Base-by-base conservation (phyloP, 768 basidiomycete genomes). In the Boletus insuetus region DNA sequence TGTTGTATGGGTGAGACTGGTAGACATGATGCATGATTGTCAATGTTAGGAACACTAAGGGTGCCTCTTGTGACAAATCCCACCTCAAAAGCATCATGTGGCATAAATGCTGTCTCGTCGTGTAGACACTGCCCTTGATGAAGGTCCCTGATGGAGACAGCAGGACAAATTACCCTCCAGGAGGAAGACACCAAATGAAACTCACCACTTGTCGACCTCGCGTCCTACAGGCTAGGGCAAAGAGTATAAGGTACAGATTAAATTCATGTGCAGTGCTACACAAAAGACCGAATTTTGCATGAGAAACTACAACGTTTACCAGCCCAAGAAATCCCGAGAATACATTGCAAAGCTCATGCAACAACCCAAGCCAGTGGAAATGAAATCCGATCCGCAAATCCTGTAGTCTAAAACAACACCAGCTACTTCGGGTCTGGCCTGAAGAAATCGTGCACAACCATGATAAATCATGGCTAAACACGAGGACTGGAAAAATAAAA, bases 391-490 rank as follows among this genome's bases (percentile, higher is more conserved):
- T 32, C 45, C 37, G 24, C 9, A 19, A 53, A 53, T 22, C 37
- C 47, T 49, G 2, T 46, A 56, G 29, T 9, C 17, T 46, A 39
- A 46, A 55, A 56, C 53, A 59, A 49, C 51, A 43, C 35, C 42
- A 46, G 38, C 44, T 19, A 35, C 51, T 63, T 49, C 51, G 57
- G 57, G 32, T 44, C 61, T 49, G 12, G 55, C 40, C 51, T 55
- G 55, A 34, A 58, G 53, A 34, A 37, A 24, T 51, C 24, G 39
- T 40, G 1, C 19, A 46, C 29, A 37, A 51, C 50, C 52, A 20
- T 26, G 29, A 55, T 59, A 56, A 55, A 52, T 67, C 51, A 59
- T 19, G 43, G 22, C 62, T 58, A 58, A 58, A 63, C 14, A 55
- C 6, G 24, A 44, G 47, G 38, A 47, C 35, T 2, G 59, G 16